Conservation (phyloP, 768 basidiomycete genomes). For the Rhizopogon vinicolor region DNA sequence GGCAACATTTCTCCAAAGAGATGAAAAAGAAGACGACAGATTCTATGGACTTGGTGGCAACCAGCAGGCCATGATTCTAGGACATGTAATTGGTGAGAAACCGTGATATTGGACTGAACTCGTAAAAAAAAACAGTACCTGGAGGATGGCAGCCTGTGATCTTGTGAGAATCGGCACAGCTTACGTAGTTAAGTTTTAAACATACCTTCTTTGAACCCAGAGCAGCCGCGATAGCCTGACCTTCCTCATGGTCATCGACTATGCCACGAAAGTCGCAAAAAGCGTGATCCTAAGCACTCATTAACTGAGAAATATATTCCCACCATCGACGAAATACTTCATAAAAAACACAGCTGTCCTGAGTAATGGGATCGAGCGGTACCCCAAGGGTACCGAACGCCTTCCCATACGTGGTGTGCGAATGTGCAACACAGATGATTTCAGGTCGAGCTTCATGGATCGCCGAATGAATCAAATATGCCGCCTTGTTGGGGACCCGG, state of each 20-base stretch:
- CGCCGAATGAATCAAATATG: constrained; percentile 33
- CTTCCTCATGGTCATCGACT: constrained; percentile 29
- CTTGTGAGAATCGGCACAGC: not conserved
- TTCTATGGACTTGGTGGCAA: constrained; percentile 19
- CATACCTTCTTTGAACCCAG: constrained; percentile 26
- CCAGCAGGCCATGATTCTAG: constrained; percentile 24
- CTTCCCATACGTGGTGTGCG: constrained; percentile 31
- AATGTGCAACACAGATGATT: constrained; percentile 29
- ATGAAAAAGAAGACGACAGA: constrained; percentile 20
- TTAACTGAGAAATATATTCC: not conserved
- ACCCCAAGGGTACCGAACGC: constrained; percentile 32
- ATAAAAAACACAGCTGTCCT: constrained; percentile 31
- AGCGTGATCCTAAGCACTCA: constrained; percentile 20
- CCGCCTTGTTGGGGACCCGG: constrained; percentile 32
- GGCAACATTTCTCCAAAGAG: constrained; percentile 25
- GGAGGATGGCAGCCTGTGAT: constrained; percentile 16
- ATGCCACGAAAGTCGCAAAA: constrained; percentile 31
- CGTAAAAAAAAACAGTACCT: constrained; percentile 2
- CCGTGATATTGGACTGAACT: not conserved
- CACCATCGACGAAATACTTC: constrained; percentile 8
- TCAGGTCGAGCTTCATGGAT: constrained; percentile 33
- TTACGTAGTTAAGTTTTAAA: not conserved
- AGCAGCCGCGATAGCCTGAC: constrained; percentile 23
- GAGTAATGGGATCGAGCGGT: constrained; percentile 27
- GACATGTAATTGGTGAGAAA: not conserved